Evolutionary conservation across 2,329 filamentous ascomycete species (phyloP), one percentile per base, ranked within the genome.

Genomic region (Zymoseptoria tritici): DNA sequence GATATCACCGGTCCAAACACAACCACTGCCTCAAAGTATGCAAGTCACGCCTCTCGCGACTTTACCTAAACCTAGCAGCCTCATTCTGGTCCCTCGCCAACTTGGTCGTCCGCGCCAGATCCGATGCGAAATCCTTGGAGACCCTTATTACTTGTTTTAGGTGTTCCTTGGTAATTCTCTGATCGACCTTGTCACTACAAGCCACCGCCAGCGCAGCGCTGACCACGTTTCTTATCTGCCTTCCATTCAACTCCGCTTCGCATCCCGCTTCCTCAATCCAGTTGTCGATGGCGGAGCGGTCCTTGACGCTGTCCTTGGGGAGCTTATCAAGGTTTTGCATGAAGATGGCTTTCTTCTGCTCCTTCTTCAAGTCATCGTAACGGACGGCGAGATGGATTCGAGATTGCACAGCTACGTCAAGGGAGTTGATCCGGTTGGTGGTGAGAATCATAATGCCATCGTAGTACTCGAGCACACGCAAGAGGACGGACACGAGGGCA

Each of bases 401-500:
- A 1, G 60, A 62, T 29, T 57, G 54, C 7, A 62, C 54, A 9
- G 60, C 60, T 8, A 55, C 31, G 31, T 62, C 57, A 46, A 62
- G 50, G 9, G 55, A 31, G 7, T n/a, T n/a, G 26, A 62, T 55
- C 6, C 60, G 54, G 26, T 62, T 62, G 2, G 60, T 62, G 16
- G 60, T 62, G 6, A 62, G 55, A 22, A 62, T 49, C 29, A 62
- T 54, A 13, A 62, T 60, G 49, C 74, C 74, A 50, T 68, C 46
- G 55, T 72, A 75, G 59, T 75, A 74, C 54, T 76, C 74, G 0
- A 76, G 66, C 19, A 68, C 68, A 19, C 74, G 69, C 19, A 76
- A 66, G 50, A 76, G 75, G 22, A 75, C 66, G 71, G 86, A 89
- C 55, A 95, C 90, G 0, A 92, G 82, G 0, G 87, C 87, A 67